A percentile compares a stretch with the other conserved stretches of the same genome.
Conservation (phyloP, 345 rosid genomes). For the Nasturtium officinale region DNA sequence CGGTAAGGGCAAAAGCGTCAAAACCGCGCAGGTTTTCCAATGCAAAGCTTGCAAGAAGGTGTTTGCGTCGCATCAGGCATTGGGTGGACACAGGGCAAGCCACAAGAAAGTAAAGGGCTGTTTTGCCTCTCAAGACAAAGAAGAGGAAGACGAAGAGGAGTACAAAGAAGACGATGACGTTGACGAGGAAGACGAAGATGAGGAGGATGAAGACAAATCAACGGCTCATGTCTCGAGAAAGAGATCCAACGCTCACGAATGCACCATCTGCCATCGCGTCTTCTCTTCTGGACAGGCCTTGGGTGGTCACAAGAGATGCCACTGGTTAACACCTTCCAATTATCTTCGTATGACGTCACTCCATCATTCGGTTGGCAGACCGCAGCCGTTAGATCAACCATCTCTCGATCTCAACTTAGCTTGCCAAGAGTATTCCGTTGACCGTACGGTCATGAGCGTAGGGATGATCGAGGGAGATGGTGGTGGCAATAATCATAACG, state of each 20-base stretch:
- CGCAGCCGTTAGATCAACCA: slow-evolving; percentile 35
- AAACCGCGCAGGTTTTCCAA: slow-evolving; percentile 56
- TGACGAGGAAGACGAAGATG: slow-evolving; percentile 39
- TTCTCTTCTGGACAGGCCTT: slow-evolving; percentile 96
- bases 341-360: slow-evolving; percentile 40
- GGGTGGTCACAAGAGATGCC: slow-evolving; percentile 98
- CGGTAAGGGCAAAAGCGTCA: slow-evolving; percentile 38
- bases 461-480: slow-evolving; percentile 31
- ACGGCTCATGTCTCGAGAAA: slow-evolving; percentile 30
- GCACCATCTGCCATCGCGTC: slow-evolving; percentile 88
- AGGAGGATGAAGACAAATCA: slow-evolving; percentile 34
- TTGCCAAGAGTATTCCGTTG: slow-evolving; percentile 40
- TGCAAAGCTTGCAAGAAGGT: slow-evolving; percentile 99
- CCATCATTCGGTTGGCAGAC: slow-evolving; percentile 5
- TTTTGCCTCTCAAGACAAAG: slow-evolving; percentile 60
- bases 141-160: slow-evolving; percentile 39
- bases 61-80: slow-evolving; percentile 96
- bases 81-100: slow-evolving; percentile 99
- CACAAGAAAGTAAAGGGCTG: slow-evolving; percentile 99
- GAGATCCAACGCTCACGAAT: slow-evolving; percentile 77
- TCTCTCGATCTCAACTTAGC: slow-evolving; percentile 45
- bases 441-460: slow-evolving; percentile 35
- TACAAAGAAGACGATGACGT: slow-evolving; percentile 39
- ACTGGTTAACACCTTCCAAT: slow-evolving; percentile 80
- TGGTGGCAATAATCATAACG: slow-evolving; percentile 8